Percentiles rank a stretch among this genome's conserved stretches.
Conservation (phyloP, 2,329 filamentous ascomycete species). For the Penicillium sp. region DNA sequence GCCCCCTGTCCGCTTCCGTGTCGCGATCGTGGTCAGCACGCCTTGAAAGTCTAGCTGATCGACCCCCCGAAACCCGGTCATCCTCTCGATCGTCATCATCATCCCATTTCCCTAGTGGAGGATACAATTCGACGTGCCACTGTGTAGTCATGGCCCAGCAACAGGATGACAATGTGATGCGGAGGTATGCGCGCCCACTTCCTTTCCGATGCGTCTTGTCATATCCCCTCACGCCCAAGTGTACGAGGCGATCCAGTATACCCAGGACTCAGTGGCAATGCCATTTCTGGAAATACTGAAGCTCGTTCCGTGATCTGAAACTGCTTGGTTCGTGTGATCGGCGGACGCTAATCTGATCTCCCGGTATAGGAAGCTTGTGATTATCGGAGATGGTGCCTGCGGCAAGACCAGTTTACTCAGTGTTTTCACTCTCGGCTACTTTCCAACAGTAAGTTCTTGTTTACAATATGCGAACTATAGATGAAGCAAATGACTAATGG, state of each 20-base stretch:
- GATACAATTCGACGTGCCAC: neutral
- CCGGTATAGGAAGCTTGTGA: slow-evolving; percentile 75
- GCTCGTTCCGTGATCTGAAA: neutral
- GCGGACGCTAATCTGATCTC: slow-evolving; percentile 16
- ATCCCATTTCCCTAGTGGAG: neutral
- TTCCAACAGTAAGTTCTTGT: slow-evolving; percentile 73
- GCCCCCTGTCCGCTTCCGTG: slow-evolving; percentile 14
- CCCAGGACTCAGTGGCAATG: neutral
- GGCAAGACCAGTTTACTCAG: slow-evolving; percentile 96
- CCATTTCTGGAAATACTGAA: neutral
- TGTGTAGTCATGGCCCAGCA: slow-evolving; percentile 36
- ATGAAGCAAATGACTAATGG: slow-evolving; percentile 23
- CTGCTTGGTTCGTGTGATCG: neutral
- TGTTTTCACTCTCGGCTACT: slow-evolving; percentile 96
- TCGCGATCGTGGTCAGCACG: slow-evolving; percentile 12
- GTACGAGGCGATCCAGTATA: slow-evolving; percentile 1
- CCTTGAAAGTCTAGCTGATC: neutral
- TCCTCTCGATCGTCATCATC: slow-evolving; percentile 10
- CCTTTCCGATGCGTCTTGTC: slow-evolving; percentile 4
- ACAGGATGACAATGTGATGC: slow-evolving; percentile 41
- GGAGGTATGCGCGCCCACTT: slow-evolving; percentile 51
- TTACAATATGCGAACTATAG: slow-evolving; percentile 3
- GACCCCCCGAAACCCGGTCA: slow-evolving; percentile 2
- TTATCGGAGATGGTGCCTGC: slow-evolving; percentile 95
- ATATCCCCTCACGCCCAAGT: slow-evolving; percentile 7